Percentiles rank a stretch among this genome's conserved stretches.
Evolutionary conservation across 805 yeast species (phyloP).

Genomic region (Kregervanrija fluxuum): DNA sequence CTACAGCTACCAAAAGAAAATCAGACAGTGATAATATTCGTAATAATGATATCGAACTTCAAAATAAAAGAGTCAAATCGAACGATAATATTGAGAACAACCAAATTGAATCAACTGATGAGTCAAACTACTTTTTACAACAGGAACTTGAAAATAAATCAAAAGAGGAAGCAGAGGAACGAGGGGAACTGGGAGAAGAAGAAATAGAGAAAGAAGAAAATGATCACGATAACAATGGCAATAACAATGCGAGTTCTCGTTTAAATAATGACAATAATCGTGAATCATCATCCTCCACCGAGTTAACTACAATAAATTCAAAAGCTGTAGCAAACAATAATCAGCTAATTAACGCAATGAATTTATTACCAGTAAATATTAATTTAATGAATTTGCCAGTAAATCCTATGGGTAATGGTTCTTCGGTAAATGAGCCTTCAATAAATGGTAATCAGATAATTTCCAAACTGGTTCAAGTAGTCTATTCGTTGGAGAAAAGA

Average conservation of each 20-base stretch:
- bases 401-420: too few species aligned
- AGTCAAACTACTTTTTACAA: constrained; percentile 5
- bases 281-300: neutral
- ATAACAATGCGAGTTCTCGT: neutral
- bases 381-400: too few species aligned
- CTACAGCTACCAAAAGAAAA: neutral
- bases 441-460: too few species aligned
- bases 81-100: neutral
- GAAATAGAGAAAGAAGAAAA: neutral
- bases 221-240: neutral
- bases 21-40: neutral
- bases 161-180: too few species aligned
- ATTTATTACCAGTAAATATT: too few species aligned
- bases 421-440: too few species aligned
- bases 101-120: neutral
- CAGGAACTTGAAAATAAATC: neutral
- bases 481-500: too few species aligned
- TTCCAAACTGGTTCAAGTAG: too few species aligned
- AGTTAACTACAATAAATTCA: too few species aligned
- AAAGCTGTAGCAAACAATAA: too few species aligned
- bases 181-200: neutral
- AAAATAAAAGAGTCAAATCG: neutral
- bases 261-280: neutral
- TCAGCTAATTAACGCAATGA: too few species aligned
- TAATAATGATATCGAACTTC: neutral